Percentiles rank a stretch among this genome's conserved stretches.
These are phyloP conservation scores for Mucor mucedo DNA, from an alignment of 371 early-diverging fungal genomes.

Conservation along the genomic window DNA sequence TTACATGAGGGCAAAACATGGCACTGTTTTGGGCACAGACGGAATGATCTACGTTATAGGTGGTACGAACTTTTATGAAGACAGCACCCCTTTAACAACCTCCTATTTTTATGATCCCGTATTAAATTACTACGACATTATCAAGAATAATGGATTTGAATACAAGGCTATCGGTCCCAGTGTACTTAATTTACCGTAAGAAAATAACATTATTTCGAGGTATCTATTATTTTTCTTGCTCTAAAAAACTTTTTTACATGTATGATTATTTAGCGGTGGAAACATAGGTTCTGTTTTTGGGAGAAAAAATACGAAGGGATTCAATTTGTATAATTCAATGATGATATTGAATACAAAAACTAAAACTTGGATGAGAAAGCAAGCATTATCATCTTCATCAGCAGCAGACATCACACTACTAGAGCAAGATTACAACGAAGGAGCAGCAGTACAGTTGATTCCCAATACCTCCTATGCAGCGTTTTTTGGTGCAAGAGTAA, in stretches of 20 bases:
- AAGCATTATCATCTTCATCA: not conserved
- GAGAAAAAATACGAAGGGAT: not conserved
- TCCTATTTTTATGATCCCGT: conserved; percentile 1
- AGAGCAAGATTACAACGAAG: too few relatives aligned
- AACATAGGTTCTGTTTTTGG: not conserved
- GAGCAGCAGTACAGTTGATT: too few relatives aligned
- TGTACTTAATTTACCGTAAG: not conserved
- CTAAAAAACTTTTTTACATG: too few relatives aligned
- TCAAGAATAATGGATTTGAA: not conserved
- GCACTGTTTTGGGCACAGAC: not conserved
- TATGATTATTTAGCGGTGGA: not conserved
- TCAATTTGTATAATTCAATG: not conserved
- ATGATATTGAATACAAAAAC: not conserved
- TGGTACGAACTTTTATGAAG: not conserved
- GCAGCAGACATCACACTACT: too few relatives aligned
- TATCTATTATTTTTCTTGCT: too few relatives aligned
- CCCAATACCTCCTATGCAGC: too few relatives aligned
- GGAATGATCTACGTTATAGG: not conserved
- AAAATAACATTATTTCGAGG: not conserved
- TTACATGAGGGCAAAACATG: not conserved
- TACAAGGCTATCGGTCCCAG: not conserved
- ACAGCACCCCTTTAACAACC: not conserved
- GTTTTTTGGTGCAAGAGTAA: too few relatives aligned
- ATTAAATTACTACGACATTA: not conserved
- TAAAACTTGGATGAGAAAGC: not conserved